phyloP scores from a whole-genome alignment of 129 eudicot species.

The Kitagawia praeruptora region DNA sequence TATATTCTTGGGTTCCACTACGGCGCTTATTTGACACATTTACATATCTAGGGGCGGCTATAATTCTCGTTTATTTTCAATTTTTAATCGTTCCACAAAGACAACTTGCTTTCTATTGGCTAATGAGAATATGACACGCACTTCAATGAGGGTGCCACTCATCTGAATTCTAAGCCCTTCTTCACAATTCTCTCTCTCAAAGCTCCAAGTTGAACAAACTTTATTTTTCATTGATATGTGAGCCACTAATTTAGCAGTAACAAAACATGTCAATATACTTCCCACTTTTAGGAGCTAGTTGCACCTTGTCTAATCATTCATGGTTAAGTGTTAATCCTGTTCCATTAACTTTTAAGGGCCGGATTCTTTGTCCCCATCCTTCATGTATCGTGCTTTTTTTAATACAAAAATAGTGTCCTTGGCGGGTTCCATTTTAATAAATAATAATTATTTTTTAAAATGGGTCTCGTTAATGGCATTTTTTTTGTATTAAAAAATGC shows the following conservation, averaged over 20 bases:
- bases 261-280: not conserved
- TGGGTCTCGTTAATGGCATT: too few species aligned
- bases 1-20: not conserved
- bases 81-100: not conserved
- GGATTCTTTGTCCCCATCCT: too few species aligned
- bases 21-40: not conserved
- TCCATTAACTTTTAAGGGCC: too few species aligned
- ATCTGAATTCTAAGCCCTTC: not conserved
- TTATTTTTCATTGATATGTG: conserved; percentile 1
- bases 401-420: too few species aligned
- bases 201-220: conserved; percentile 2
- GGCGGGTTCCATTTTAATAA: too few species aligned
- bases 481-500: too few species aligned
- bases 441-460: too few species aligned
- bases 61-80: not conserved
- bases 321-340: too few species aligned
- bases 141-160: not conserved
- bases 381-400: too few species aligned
- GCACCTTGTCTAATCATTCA: not conserved
- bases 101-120: not conserved
- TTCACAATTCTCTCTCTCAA: too few species aligned
- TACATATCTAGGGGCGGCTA: not conserved
- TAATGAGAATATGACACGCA: not conserved
- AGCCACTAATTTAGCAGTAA: not conserved
- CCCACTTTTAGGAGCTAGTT: not conserved